Evolutionary conservation across 2,329 filamentous ascomycete species (phyloP), one percentile per base, ranked within the genome.

Genomic region (Ophiostoma quercus): DNA sequence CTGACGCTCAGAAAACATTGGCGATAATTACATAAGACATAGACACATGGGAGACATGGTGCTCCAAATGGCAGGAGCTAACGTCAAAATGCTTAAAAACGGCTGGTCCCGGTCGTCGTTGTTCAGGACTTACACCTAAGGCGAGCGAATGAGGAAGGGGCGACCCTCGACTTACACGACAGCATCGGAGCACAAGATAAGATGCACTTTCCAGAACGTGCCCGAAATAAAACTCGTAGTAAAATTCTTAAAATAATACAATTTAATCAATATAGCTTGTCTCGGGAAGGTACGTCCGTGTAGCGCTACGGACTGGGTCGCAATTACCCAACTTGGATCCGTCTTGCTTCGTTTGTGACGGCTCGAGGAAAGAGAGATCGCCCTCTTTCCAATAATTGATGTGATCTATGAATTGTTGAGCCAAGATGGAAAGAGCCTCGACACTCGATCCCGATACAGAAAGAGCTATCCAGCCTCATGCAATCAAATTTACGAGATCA

Each of bases 101-200:
- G 65, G 65, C 65, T 66, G 65, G 37, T 29, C 65, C 65, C 65
- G 65, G 22, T 25, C 9, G 37, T 32, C 65, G 47, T 66, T 66
- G 63, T 66, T 16, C 63, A 41, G n/a, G 37, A 66, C 63, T 66
- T 66, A 43, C n/a, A 66, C 65, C n/a, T 25, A 19, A 19, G 62
- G 62, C 16, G n/a, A 19, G 25, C 65, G 39, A 29, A 43, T 41
- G 22, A 9, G 62, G 19, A 65, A 41, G 62, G 34, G 16, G 62
- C 34, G 9, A 63, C 32, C 7, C 60, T 37, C 60, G 60, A 63
- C 29, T 63, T 39, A 39, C 34, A 39, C 32, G n/a, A 39, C 62
- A 62, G 25, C 57, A 32, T 32, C 25, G 57, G 57, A 7, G 25
- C 57, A 60, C 57, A 25, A 60, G 57, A 60, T 29, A 32, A 60